Percentiles rank a stretch among this genome's conserved stretches.
Evolutionary conservation across 352 stramenopile genomes (phyloP).

Genomic region (Globisporangium cylindrosporum): DNA sequence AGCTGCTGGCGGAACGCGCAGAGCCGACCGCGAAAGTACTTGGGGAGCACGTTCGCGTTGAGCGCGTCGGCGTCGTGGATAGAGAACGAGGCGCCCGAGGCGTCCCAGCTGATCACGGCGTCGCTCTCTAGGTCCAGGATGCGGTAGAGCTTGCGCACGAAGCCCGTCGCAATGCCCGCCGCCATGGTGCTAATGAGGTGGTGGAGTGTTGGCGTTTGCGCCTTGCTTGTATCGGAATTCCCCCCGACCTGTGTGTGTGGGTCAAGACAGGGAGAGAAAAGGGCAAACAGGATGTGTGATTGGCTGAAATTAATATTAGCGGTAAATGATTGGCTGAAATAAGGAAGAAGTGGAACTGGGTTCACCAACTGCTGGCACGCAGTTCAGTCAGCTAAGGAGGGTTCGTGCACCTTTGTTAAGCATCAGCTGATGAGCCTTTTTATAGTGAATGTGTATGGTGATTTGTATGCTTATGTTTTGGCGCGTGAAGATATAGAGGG

Average conservation of each 20-base stretch:
- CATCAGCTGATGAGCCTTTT: background rate
- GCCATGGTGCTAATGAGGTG: conserved; percentile 19
- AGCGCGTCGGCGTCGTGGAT: conserved; percentile 60
- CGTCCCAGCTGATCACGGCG: conserved; percentile 60
- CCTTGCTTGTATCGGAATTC: background rate
- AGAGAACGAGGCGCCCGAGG: conserved; percentile 53
- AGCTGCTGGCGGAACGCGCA: conserved; percentile 77
- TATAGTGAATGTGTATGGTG: background rate
- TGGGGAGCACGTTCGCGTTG: conserved; percentile 53
- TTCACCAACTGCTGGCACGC: background rate
- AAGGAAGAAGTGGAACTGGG: background rate
- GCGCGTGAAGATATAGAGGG: background rate
- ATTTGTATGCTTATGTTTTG: background rate
- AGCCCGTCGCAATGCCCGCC: conserved; percentile 66
- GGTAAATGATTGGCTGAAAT: background rate
- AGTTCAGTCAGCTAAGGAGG: too few relatives aligned
- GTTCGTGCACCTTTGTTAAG: background rate
- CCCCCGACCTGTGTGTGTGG: background rate
- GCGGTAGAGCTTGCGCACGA: conserved; percentile 81
- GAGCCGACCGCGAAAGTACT: conserved; percentile 68
- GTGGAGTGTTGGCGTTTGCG: background rate
- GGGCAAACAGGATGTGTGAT: background rate
- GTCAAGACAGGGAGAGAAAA: background rate
- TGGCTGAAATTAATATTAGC: background rate
- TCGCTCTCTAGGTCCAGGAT: conserved; percentile 74